Evolutionary conservation across 768 basidiomycete genomes (phyloP).

Genomic region (Suillus paluster): DNA sequence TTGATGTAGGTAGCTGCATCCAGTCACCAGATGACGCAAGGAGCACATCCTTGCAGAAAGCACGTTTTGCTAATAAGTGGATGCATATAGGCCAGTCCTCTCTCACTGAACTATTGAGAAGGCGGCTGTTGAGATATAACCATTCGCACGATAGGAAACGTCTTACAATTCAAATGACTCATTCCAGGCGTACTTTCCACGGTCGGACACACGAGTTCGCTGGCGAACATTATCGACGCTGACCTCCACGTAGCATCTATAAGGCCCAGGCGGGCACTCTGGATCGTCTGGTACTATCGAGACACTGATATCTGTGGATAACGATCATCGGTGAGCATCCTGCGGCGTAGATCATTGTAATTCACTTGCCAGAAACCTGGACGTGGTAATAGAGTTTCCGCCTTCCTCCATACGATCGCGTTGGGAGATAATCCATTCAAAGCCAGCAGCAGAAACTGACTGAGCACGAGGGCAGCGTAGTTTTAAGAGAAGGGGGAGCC

Average conservation of each 20-base stretch:
- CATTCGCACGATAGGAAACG: neutral
- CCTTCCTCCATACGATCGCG: slow-evolving; percentile 1
- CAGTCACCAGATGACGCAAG: slow-evolving; percentile 4
- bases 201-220: neutral
- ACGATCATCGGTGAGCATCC: neutral
- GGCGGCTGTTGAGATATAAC: neutral
- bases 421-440: neutral
- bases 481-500: neutral
- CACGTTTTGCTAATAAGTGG: neutral
- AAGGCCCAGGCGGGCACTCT: neutral
- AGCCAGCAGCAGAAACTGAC: neutral
- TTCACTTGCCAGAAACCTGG: slow-evolving; percentile 2
- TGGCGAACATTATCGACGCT: neutral
- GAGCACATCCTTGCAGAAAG: slow-evolving; percentile 1
- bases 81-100: slow-evolving; percentile 8
- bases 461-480: neutral
- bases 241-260: slow-evolving; percentile 2
- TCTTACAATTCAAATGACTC: slow-evolving; percentile 8
- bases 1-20: slow-evolving; percentile 1
- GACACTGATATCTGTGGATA: neutral
- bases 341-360: neutral
- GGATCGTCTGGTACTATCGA: neutral
- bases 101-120: neutral
- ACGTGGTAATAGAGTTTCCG: neutral
- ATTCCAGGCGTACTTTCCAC: slow-evolving; percentile 1